Conservation (phyloP, 306 rosid species). For the Rubus parviflorus region DNA sequence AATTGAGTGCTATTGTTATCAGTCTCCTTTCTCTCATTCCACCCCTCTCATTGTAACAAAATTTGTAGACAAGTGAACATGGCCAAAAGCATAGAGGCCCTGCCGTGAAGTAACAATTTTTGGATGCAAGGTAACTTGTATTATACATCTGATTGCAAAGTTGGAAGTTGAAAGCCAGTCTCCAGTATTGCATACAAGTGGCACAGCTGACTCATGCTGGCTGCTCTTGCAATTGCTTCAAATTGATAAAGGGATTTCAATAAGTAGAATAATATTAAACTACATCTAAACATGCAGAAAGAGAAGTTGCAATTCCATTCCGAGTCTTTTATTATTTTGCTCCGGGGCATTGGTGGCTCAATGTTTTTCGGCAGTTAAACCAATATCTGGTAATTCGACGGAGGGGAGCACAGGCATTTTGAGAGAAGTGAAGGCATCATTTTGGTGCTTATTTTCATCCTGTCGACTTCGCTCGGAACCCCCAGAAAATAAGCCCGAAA, state of each 20-base stretch:
- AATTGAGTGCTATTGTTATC: neutral
- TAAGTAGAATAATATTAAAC: too few species aligned
- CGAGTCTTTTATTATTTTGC: too few species aligned
- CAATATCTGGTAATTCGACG: constrained; percentile 31
- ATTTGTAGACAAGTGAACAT: neutral
- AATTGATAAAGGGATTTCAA: too few species aligned
- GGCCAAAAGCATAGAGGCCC: neutral
- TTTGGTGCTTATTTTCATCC: constrained; percentile 19
- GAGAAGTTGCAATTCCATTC: too few species aligned
- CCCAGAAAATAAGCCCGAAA: constrained; percentile 33
- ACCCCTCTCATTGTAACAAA: neutral
- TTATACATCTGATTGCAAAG: too few species aligned
- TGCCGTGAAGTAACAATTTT: neutral
- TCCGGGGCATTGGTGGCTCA: constrained; percentile 15
- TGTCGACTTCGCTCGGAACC: constrained; percentile 25
- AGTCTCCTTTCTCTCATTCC: neutral
- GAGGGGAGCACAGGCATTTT: constrained; percentile 42
- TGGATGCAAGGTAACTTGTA: neutral
- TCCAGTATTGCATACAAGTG: too few species aligned
- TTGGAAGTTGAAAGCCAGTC: too few species aligned
- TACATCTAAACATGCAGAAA: too few species aligned
- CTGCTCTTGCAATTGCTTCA: too few species aligned
- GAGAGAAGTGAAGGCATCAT: constrained; percentile 34
- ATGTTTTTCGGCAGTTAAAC: constrained; percentile 15
- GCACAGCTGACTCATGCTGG: too few species aligned